Evolutionary conservation across 2,329 filamentous ascomycete species (phyloP), one percentile per base, ranked within the genome.

Genomic region (Stemphylium beticola): DNA sequence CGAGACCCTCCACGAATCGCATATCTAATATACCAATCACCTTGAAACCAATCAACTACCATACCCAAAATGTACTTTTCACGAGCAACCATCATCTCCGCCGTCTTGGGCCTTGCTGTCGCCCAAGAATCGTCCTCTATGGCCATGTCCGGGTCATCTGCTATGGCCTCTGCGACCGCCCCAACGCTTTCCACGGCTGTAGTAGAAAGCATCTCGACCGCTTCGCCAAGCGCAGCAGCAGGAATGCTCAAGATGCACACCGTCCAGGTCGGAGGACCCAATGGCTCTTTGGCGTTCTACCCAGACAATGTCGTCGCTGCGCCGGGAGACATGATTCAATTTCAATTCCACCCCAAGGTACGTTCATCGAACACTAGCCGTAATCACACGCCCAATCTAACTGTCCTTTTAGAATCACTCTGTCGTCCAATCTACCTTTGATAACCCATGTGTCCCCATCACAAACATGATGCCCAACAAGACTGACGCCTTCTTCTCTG

Each of bases 381-480:
- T 31, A 3, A 20, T 18, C n/a, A 12, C 17, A 18, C 18, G n/a
- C 17, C 7, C 15, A 40, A 10, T 9, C 39, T 38, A 20, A 50
- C 62, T 71, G 65, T 32, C 15, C 22, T 26, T 5, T 6, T 48
- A 76, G 59, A 93, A 93, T 80, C 90, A 93, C 82, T 92, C 89
- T 45, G 85, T 92, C 53, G 89, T 87, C 14, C 89, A 92, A 79
- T 91, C 90, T 41, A 86, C 82, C 66, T 93, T 93, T 67, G 86
- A 88, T 66, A 76, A 82, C 51, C 89, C 89, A 11, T 92, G 90
- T 77, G 73, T 82, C 24, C 88, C 89, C 45, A 83, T 89, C 63
- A 65, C 72, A 59, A 76, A 79, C 62, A 60, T 73, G 42, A 65
- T 70, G 64, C 36, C 65, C 50, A 74, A 79, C 74, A 79, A 81